phyloP scores from a whole-genome alignment of 306 rosid genomes.

The Quercus gilva region DNA sequence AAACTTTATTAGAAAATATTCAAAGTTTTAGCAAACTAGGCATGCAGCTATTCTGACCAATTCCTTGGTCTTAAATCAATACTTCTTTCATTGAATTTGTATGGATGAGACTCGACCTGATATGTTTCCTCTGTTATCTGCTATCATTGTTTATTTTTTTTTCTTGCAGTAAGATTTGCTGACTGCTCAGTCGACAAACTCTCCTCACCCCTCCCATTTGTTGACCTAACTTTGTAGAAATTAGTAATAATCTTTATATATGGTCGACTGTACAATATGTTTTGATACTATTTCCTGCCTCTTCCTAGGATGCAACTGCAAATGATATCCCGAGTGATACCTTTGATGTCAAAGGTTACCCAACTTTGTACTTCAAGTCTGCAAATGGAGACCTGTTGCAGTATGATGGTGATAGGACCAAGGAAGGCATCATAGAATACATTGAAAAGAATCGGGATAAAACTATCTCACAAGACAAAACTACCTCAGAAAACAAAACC shows the following conservation, averaged over 20 bases:
- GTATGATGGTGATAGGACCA: conserved; percentile 62
- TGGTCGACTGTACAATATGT: not conserved
- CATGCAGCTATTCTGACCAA: no score
- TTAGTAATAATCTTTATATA: not conserved
- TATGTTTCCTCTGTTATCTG: not conserved
- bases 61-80: not conserved
- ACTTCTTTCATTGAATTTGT: not conserved
- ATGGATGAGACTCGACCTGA: not conserved
- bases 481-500: conserved; percentile 40
- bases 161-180: no score
- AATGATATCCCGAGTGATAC: conserved; percentile 60
- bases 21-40: no score
- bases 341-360: conserved; percentile 80
- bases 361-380: conserved; percentile 72
- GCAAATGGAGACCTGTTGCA: conserved; percentile 62
- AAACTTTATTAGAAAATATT: no score
- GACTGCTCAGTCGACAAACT: no score
- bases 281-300: not conserved
- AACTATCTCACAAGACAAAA: conserved; percentile 40
- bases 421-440: conserved; percentile 68
- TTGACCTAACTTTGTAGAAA: no score
- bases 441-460: conserved; percentile 75
- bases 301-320: conserved; percentile 80
- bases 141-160: no score
- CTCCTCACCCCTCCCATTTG: no score